A percentile compares a stretch with the other conserved stretches of the same genome.
Conservation (phyloP, 2,329 filamentous ascomycete genomes). For the Fusarium multiceps region DNA sequence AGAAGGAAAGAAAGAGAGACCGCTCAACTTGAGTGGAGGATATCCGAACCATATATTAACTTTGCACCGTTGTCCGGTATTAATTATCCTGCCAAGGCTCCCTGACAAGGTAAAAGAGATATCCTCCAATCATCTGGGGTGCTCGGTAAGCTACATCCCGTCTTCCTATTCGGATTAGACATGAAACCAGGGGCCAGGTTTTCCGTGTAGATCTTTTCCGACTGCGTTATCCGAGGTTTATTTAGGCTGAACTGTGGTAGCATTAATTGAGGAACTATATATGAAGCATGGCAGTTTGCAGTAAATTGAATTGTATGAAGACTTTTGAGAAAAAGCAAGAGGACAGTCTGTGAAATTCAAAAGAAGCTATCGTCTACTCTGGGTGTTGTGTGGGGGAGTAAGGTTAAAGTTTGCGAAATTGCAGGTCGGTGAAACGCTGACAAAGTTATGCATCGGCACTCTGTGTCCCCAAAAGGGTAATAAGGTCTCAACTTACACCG, state of each 20-base stretch:
- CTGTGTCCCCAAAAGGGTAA: not conserved
- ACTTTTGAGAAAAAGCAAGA: not conserved
- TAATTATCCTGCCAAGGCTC: not conserved
- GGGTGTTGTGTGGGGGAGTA: no score
- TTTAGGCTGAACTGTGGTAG: slow-evolving; percentile 9
- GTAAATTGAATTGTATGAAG: not conserved
- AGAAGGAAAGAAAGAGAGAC: no score
- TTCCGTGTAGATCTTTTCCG: slow-evolving; percentile 24
- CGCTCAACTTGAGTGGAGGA: no score
- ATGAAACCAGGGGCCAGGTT: slow-evolving; percentile 7
- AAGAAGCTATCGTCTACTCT: not conserved
- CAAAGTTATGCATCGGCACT: not conserved
- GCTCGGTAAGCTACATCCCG: slow-evolving; percentile 3
- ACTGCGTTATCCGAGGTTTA: not conserved
- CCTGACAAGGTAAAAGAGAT: slow-evolving; percentile 1
- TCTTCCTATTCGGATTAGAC: slow-evolving; percentile 8
- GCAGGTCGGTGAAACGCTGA: not conserved
- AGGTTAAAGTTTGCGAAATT: not conserved
- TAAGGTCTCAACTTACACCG: not conserved
- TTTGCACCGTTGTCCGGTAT: not conserved
- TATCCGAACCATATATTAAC: not conserved
- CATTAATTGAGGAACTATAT: not conserved
- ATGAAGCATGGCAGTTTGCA: not conserved
- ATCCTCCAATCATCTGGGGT: slow-evolving; percentile 5
- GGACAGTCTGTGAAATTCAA: not conserved